These are phyloP conservation scores for Ceraceosorus bombacis DNA, from an alignment of 1,284 basidiomycete species.

Conservation along the genomic window DNA sequence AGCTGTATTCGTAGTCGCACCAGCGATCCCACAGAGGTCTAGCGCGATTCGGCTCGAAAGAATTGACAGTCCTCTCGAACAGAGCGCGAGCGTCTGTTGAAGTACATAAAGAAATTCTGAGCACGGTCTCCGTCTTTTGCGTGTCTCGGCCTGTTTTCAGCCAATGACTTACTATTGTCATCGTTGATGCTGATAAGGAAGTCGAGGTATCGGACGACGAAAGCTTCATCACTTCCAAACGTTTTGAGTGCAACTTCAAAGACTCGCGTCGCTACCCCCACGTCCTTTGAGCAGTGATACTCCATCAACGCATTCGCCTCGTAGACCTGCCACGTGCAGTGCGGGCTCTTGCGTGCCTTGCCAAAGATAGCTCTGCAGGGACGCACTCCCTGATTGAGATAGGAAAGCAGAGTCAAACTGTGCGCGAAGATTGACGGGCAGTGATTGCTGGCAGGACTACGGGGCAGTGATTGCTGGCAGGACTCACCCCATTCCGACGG, in stretches of 20 bases:
- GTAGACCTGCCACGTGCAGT: slow-evolving; percentile 84
- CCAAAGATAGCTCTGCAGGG: slow-evolving; percentile 71
- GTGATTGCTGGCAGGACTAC: background rate
- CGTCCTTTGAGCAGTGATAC: slow-evolving; percentile 84
- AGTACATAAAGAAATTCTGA: background rate
- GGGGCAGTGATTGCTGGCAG: background rate
- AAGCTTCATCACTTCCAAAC: slow-evolving; percentile 67
- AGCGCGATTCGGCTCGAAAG: slow-evolving; percentile 71
- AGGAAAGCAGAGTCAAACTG: background rate
- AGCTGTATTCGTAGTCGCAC: slow-evolving; percentile 91
- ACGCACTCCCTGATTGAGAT: slow-evolving; percentile 58
- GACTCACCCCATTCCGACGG: slow-evolving; percentile 63
- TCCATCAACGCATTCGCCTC: slow-evolving; percentile 86
- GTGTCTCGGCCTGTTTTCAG: no score
- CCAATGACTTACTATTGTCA: slow-evolving; percentile 64
- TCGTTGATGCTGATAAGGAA: slow-evolving; percentile 94
- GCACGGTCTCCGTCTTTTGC: background rate
- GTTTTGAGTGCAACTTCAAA: slow-evolving; percentile 87
- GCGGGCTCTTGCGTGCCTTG: slow-evolving; percentile 74
- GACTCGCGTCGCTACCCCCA: slow-evolving; percentile 76
- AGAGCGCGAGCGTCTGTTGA: slow-evolving; percentile 79
- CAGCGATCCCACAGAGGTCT: slow-evolving; percentile 88
- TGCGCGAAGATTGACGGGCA: background rate
- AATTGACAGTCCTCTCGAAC: slow-evolving; percentile 78
- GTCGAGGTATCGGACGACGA: slow-evolving; percentile 77